Evolutionary conservation across 2,329 filamentous ascomycete genomes (phyloP).

Genomic region (Ophiostoma australiae): DNA sequence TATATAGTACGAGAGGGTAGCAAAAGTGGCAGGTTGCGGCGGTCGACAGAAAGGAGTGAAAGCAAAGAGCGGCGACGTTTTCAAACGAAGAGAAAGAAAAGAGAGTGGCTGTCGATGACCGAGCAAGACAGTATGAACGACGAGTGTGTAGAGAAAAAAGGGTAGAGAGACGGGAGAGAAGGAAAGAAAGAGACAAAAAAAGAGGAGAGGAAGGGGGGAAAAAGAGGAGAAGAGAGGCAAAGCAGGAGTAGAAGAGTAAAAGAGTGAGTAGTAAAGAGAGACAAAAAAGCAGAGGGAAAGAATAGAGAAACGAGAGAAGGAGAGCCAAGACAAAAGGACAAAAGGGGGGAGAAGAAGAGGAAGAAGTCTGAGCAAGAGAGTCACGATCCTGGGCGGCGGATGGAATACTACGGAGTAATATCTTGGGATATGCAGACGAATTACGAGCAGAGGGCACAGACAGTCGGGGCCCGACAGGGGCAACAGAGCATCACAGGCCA

Average conservation of each 20-base stretch:
- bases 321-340: conserved; percentile 10
- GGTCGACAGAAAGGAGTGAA: conserved; percentile 1
- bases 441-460: neutral
- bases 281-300: neutral
- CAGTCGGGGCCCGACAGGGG: neutral
- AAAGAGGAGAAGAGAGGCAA: neutral
- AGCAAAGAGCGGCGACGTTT: conserved; percentile 14
- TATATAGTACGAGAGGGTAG: neutral
- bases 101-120: conserved; percentile 7
- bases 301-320: conserved; percentile 8
- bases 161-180: neutral
- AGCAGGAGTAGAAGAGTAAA: conserved; percentile 1
- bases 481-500: neutral
- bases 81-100: conserved; percentile 17
- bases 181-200: neutral
- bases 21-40: neutral
- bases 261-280: neutral
- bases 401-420: neutral
- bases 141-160: neutral
- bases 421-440: neutral
- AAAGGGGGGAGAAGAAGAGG: conserved; percentile 10
- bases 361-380: conserved; percentile 1
- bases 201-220: neutral
- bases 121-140: conserved; percentile 3
- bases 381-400: conserved; percentile 1